Conservation (phyloP, 2,329 filamentous ascomycete genomes). For the Aspergillus sp. region DNA sequence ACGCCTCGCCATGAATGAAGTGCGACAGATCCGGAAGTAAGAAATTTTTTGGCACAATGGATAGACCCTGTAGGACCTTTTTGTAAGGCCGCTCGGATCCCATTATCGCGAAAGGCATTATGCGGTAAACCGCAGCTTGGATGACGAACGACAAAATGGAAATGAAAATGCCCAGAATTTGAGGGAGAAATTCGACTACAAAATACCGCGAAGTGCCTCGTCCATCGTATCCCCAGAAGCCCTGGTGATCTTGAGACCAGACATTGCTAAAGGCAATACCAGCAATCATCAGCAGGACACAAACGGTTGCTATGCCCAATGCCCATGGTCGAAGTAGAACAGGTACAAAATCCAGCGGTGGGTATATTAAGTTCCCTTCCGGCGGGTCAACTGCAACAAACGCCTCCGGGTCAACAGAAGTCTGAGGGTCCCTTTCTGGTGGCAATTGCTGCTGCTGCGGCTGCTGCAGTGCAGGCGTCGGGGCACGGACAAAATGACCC, state of each 20-base stretch:
- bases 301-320: conserved; percentile 59
- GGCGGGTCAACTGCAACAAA: conserved; percentile 51
- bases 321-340: conserved; percentile 66
- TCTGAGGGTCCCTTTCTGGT: conserved; percentile 15
- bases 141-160: conserved; percentile 77
- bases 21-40: conserved; percentile 67
- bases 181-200: conserved; percentile 80
- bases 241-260: conserved; percentile 62
- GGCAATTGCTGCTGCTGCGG: conserved; percentile 25
- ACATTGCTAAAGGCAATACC: conserved; percentile 72
- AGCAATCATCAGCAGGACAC: conserved; percentile 69
- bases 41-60: conserved; percentile 61
- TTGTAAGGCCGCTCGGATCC: conserved; percentile 61
- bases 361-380: conserved; percentile 45
- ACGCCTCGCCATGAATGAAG: conserved; percentile 67
- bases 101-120: conserved; percentile 77
- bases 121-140: conserved; percentile 70
- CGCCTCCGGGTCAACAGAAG: conserved; percentile 38
- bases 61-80: conserved; percentile 64
- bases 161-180: conserved; percentile 69
- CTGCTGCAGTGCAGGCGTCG: conserved; percentile 35
- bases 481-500: conserved; percentile 41
- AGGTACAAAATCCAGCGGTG: conserved; percentile 68
- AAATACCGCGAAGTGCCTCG: conserved; percentile 78
- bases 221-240: conserved; percentile 66